A percentile compares a stretch with the other conserved stretches of the same genome.
Evolutionary conservation across 768 basidiomycete genomes (phyloP).

Genomic region (Scleroderma citrinum): DNA sequence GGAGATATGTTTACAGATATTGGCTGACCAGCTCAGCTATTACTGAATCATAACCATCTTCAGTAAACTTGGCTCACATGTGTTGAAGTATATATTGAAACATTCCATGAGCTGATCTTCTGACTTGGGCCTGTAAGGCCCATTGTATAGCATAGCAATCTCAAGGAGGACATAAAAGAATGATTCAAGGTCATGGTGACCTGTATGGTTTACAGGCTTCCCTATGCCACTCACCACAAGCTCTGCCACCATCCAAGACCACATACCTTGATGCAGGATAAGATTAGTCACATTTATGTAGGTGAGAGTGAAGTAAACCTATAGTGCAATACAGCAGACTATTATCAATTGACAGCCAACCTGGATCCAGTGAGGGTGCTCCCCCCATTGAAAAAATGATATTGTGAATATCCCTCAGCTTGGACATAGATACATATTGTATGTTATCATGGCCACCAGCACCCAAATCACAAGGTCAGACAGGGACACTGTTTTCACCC

Average conservation of each 20-base stretch:
- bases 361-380: background rate
- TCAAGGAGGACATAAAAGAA: conserved; percentile 9
- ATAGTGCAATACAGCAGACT: background rate
- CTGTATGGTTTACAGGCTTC: background rate
- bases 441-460: too few relatives aligned
- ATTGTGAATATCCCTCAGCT: background rate
- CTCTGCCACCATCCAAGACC: conserved; percentile 6
- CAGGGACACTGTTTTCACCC: too few relatives aligned
- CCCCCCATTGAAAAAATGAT: background rate
- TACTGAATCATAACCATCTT: conserved; percentile 2
- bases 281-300: too few relatives aligned
- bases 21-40: background rate
- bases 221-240: background rate
- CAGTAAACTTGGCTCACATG: background rate
- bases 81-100: conserved; percentile 5
- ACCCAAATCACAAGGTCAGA: too few relatives aligned
- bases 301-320: background rate
- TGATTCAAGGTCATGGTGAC: conserved; percentile 5
- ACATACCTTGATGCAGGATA: background rate
- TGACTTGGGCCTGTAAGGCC: background rate
- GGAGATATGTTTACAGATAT: background rate
- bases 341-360: background rate
- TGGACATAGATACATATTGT: background rate
- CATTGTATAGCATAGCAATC: conserved; percentile 3
- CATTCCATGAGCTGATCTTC: background rate